These are phyloP conservation scores for Cyphellophora attinorum DNA, from an alignment of 2,329 filamentous ascomycete genomes.

Conservation along the genomic window DNA sequence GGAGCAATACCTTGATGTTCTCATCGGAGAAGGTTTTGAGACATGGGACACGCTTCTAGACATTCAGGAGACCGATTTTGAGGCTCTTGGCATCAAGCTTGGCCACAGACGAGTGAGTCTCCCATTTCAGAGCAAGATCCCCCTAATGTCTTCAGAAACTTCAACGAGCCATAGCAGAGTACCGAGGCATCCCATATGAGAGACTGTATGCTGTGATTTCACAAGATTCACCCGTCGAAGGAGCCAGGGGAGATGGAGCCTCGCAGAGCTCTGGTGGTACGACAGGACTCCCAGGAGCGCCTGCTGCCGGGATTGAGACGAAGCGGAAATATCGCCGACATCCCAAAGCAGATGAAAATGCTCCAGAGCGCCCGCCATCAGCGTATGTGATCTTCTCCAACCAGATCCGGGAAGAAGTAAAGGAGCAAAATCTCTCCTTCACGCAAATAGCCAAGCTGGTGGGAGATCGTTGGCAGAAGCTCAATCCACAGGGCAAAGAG, in stretches of 20 bases:
- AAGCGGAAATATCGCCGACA: conserved; percentile 21
- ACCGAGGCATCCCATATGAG: conserved; percentile 52
- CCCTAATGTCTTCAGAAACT: conserved; percentile 51
- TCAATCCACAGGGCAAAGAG: conserved; percentile 59
- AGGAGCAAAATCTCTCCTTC: conserved; percentile 66
- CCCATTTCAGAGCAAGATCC: conserved; percentile 1
- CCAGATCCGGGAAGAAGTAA: conserved; percentile 62
- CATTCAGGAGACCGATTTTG: conserved; percentile 74
- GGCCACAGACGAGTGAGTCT: conserved; percentile 65
- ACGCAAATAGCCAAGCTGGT: conserved; percentile 77
- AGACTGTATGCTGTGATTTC: conserved; percentile 22
- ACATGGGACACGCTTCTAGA: conserved; percentile 75
- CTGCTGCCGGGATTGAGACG: too few species aligned
- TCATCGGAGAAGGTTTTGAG: conserved; percentile 73
- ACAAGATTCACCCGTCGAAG: conserved; percentile 26
- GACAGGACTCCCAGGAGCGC: conserved; percentile 3
- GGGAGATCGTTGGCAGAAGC: conserved; percentile 70
- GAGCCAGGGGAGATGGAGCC: conserved; percentile 28
- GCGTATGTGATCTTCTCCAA: conserved; percentile 83
- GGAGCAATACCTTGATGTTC: conserved; percentile 63
- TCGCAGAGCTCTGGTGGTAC: conserved; percentile 5
- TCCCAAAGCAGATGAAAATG: conserved; percentile 62
- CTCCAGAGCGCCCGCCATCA: conserved; percentile 69
- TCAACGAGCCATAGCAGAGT: conserved; percentile 72
- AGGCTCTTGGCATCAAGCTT: conserved; percentile 66